phyloP scores from a whole-genome alignment of 2,329 filamentous ascomycete genomes.

The Nannizzia gypsea region DNA sequence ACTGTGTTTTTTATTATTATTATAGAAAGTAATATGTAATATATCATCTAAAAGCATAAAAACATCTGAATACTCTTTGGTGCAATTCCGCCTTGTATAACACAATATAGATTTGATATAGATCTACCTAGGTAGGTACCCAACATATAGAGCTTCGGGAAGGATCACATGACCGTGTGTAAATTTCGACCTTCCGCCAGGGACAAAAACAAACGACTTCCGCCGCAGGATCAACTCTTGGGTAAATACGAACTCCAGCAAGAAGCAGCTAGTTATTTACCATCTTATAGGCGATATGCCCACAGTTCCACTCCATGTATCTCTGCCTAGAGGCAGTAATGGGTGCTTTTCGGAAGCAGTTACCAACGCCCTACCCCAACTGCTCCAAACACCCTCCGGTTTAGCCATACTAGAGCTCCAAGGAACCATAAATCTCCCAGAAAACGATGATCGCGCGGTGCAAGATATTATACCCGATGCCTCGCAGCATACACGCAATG shows the following conservation, averaged over 20 bases:
- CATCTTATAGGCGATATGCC: constrained; percentile 25
- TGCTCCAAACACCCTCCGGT: constrained; percentile 80
- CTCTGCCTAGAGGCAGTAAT: constrained; percentile 10
- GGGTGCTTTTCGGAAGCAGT: background rate
- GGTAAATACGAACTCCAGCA: too few relatives aligned
- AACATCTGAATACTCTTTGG: background rate
- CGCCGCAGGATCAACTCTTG: too few relatives aligned
- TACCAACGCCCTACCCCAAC: constrained; percentile 56
- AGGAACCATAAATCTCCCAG: constrained; percentile 70
- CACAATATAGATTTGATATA: background rate
- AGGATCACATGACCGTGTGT: background rate
- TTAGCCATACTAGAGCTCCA: constrained; percentile 87
- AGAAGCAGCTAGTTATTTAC: too few relatives aligned
- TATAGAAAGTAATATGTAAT: too few relatives aligned
- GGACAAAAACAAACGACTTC: too few relatives aligned
- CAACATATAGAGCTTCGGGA: too few relatives aligned
- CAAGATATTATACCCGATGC: constrained; percentile 11
- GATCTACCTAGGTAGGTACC: background rate
- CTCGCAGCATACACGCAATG: constrained; percentile 12
- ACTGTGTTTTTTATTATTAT: background rate
- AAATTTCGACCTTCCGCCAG: too few relatives aligned
- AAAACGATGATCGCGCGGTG: constrained; percentile 20
- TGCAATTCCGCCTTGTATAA: background rate
- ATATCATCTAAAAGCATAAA: background rate
- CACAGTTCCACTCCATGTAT: constrained; percentile 29